Evolutionary conservation across 2,329 filamentous ascomycete species (phyloP), one percentile per base, ranked within the genome.

Genomic region (Chaetomiaceae sp.): DNA sequence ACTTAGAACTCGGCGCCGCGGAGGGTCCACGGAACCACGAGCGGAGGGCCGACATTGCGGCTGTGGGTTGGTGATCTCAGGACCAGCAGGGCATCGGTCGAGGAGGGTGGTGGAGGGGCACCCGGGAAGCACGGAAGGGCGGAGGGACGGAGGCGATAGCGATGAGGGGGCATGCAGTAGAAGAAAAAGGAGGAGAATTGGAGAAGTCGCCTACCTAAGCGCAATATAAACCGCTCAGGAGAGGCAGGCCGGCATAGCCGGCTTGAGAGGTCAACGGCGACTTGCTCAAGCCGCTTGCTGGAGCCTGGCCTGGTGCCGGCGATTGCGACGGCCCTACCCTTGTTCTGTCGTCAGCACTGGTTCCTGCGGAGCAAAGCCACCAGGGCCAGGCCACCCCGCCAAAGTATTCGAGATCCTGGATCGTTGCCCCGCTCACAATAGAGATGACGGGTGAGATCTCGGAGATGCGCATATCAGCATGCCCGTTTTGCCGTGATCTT

Each of bases 1-100:
- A 48, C 14, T 65, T 63, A 11, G 53, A 53, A 44, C 46, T 50
- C 45, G 54, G 16, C 36, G 56, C n/a, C 4, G 58, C 55, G 33
- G 70, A 65, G 30, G 66, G 59, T 40, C 71, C 71, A 59, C 77
- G 75, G 61, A 81, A 74, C 79, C 78, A 81, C 46, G 72, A 71
- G 38, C 73, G 67, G 23, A 81, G 64, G 32, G 63, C 61, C 50
- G 66, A 66, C 67, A 68, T 69, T 48, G 20, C 51, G 56, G 52
- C 38, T 38, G 33, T 25, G 32, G 18, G n/a, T 21, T 33, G 16
- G 27, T 20, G 42, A 5, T 13, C 16, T 27, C 7, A 2, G 10
- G 27, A 4, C 25, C 23, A 29, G 18, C 18, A 11, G 14, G 56
- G 55, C 45, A 56, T 47, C 54, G 27, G 55, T 51, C 14, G 41